Evolutionary conservation across 169 alveolate species (phyloP).

Genomic region (Cryptosporidium bovis): DNA sequence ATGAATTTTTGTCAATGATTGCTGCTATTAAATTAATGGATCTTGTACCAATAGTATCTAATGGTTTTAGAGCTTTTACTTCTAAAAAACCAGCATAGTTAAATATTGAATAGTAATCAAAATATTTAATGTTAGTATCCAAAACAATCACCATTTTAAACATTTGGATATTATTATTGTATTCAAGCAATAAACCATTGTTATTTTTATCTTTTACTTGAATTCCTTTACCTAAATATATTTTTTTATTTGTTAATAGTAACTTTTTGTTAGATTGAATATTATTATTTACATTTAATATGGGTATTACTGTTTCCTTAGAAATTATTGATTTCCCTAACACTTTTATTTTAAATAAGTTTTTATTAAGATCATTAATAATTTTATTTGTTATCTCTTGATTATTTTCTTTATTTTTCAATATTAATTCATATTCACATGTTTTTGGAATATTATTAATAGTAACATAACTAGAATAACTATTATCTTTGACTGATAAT

Average conservation of each 20-base stretch:
- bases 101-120: slow-evolving; percentile 6
- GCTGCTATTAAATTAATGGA: slow-evolving; percentile 25
- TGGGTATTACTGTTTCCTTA: slow-evolving; percentile 23
- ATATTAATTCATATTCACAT: slow-evolving; percentile 33
- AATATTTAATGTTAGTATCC: neutral
- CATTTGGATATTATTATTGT: neutral
- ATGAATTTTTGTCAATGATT: neutral
- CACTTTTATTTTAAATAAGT: slow-evolving; percentile 9
- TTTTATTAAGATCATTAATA: neutral
- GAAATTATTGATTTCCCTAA: slow-evolving; percentile 26
- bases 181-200: neutral
- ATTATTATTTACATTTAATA: neutral
- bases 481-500: neutral
- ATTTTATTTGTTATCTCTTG: neutral
- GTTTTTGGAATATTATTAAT: slow-evolving; percentile 12
- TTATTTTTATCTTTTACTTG: neutral
- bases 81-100: slow-evolving; percentile 4
- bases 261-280: neutral
- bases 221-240: neutral
- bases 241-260: neutral
- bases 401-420: neutral
- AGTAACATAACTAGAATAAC: neutral
- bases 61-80: slow-evolving; percentile 47
- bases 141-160: slow-evolving; percentile 10
- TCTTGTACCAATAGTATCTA: slow-evolving; percentile 31